A percentile compares a stretch with the other conserved stretches of the same genome.
Conservation (phyloP, 768 basidiomycete species). For the Udeniomyces megalosporus region DNA sequence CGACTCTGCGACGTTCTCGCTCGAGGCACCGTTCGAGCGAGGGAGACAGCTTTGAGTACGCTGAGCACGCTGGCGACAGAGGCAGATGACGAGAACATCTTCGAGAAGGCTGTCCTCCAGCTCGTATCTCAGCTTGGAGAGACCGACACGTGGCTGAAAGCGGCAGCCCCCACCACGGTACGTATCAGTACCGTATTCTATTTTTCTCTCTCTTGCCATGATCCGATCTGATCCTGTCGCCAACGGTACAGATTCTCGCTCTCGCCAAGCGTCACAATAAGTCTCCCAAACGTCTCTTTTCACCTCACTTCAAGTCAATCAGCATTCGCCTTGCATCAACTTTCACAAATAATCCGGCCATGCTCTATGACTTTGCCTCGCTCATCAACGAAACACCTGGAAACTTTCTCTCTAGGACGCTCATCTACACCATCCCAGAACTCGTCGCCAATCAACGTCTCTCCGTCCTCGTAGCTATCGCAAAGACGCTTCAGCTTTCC, state of each 20-base stretch:
- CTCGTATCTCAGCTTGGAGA: constrained; percentile 53
- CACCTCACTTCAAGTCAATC: constrained; percentile 52
- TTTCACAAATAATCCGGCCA: constrained; percentile 1
- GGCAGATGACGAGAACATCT: constrained; percentile 36
- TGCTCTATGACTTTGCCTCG: constrained; percentile 10
- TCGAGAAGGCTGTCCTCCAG: constrained; percentile 44
- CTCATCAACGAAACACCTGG: constrained; percentile 12
- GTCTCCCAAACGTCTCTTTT: constrained; percentile 46
- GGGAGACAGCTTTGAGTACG: constrained; percentile 14
- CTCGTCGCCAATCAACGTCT: constrained; percentile 49
- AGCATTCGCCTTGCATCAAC: constrained; percentile 40
- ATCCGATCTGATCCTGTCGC: background rate
- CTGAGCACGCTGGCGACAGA: constrained; percentile 28
- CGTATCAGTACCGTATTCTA: constrained; percentile 15
- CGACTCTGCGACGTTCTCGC: background rate
- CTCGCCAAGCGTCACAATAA: constrained; percentile 47
- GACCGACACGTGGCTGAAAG: constrained; percentile 51
- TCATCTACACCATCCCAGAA: constrained; percentile 50
- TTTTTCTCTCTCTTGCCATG: constrained; percentile 8
- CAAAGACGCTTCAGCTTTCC: constrained; percentile 37
- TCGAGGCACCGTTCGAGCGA: background rate
- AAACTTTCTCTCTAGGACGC: constrained; percentile 32
- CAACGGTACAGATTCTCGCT: constrained; percentile 37
- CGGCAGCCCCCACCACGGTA: constrained; percentile 53
- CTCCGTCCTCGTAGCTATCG: constrained; percentile 46